Evolutionary conservation across 2,329 filamentous ascomycete species (phyloP), one percentile per base, ranked within the genome.

Genomic region (Aureobasidium sp.): DNA sequence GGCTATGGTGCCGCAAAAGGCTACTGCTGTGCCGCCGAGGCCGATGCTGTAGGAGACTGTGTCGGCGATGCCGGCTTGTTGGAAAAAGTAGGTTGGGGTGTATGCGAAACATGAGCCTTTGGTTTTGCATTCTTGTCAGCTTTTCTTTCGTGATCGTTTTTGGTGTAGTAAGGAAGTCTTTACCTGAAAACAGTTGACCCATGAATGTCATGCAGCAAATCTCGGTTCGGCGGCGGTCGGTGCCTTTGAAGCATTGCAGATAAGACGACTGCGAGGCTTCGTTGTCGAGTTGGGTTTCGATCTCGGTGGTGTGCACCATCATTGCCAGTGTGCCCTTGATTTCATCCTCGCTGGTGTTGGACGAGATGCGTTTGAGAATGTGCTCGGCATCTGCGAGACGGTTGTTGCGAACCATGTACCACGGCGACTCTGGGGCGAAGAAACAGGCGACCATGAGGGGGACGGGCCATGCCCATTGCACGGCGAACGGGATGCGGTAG

Each of bases 161-260:
- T n/a, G n/a, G n/a, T n/a, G n/a, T n/a, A n/a, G n/a, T n/a, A n/a
- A n/a, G n/a, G n/a, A n/a, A 25, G 22, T 25, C 22, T 25, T 25
- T 34, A 34, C 31, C 77, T 8, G 72, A 74, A 3, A 78, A 65
- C 58, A 77, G 73, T 61, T 79, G 76, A 44, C 75, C 76, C 36
- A 72, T 69, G 63, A 77, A 80, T 20, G 77, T 76, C 7, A 74
- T 73, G 36, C 76, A 67, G 0, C 76, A 75, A 42, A 80, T 78
- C 25, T 74, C 72, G 0, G 78, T 80, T 3, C 78, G 73, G 1
- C 76, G 66, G 2, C 73, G 66, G 60, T 80, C 78, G 37, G 74
- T 71, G 25, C 72, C 71, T 3, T 70, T 72, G 69, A 80, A 78
- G 67, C 75, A 78, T 56, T 79, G 76, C 11, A 61, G 29, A 49